These are phyloP conservation scores for Phytopythium aichiense DNA, from an alignment of 352 stramenopile genomes.

Conservation along the genomic window DNA sequence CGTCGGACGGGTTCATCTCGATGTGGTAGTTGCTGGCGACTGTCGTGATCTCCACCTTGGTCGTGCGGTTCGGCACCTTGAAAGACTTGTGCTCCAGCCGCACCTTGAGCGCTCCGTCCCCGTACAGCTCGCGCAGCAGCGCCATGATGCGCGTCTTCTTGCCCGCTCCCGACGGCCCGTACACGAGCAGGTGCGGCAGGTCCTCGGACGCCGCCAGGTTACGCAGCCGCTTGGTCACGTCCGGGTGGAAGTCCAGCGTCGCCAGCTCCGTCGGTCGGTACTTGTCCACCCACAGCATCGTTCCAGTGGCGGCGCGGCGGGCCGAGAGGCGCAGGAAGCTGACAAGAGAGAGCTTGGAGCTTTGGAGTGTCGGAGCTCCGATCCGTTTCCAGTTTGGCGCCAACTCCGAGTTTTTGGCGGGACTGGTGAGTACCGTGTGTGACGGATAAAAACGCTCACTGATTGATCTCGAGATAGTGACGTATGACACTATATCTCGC, in stretches of 20 bases:
- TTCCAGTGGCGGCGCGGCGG: slow-evolving; percentile 5
- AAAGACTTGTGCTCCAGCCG: slow-evolving; percentile 91
- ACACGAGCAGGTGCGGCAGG: slow-evolving; percentile 97
- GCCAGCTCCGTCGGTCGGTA: slow-evolving; percentile 92
- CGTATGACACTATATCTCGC: not conserved
- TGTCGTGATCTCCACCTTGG: slow-evolving; percentile 97
- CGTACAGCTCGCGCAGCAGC: slow-evolving; percentile 95
- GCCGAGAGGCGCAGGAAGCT: not conserved
- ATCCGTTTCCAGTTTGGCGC: slow-evolving; percentile 2
- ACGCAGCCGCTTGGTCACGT: slow-evolving; percentile 89
- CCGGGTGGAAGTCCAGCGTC: slow-evolving; percentile 92
- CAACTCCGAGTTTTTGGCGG: slow-evolving; percentile 1
- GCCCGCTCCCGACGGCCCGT: slow-evolving; percentile 95
- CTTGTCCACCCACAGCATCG: slow-evolving; percentile 99
- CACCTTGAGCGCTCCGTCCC: slow-evolving; percentile 90
- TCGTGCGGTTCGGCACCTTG: slow-evolving; percentile 83
- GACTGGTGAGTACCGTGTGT: not conserved
- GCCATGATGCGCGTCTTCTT: slow-evolving; percentile 99
- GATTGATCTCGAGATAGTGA: not conserved
- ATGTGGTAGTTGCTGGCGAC: slow-evolving; percentile 98
- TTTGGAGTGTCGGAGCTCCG: not conserved
- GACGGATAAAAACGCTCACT: not conserved
- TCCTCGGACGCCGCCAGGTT: slow-evolving; percentile 81
- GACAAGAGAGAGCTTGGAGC: not conserved
- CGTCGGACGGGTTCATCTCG: slow-evolving; percentile 98